These are phyloP conservation scores for Hansenula sp. DNA, from an alignment of 1,139 yeast species.

Conservation along the genomic window DNA sequence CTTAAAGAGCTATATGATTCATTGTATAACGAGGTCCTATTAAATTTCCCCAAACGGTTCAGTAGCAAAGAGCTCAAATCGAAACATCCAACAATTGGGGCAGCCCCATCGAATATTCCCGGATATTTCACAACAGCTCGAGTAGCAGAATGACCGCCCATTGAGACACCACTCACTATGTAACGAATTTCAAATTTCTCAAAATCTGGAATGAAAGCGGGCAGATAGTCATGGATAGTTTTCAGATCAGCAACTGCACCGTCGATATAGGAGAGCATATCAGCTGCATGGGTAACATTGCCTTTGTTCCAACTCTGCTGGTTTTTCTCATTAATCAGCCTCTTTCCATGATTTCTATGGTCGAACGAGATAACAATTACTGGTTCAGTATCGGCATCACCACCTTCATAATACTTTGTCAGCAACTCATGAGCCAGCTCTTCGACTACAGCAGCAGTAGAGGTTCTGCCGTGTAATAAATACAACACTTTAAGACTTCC, in stretches of 20 bases:
- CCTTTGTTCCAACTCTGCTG: slow-evolving; percentile 46
- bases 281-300: slow-evolving; percentile 48
- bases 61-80: slow-evolving; percentile 42
- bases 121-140: slow-evolving; percentile 42
- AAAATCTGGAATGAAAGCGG: slow-evolving; percentile 37
- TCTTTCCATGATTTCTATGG: slow-evolving; percentile 56
- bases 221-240: slow-evolving; percentile 45
- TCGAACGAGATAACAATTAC: slow-evolving; percentile 55
- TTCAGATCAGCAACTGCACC: slow-evolving; percentile 48
- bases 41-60: slow-evolving; percentile 31
- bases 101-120: slow-evolving; percentile 33
- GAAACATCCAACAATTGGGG: slow-evolving; percentile 46
- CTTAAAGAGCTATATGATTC: slow-evolving; percentile 1
- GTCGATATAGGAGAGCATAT: slow-evolving; percentile 49
- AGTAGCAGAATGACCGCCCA: slow-evolving; percentile 60
- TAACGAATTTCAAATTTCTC: slow-evolving; percentile 28
- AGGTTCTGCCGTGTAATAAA: slow-evolving; percentile 11
- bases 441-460: background rate
- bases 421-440: slow-evolving; percentile 1
- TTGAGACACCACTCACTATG: slow-evolving; percentile 50
- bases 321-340: slow-evolving; percentile 33
- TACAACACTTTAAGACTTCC: slow-evolving; percentile 6
- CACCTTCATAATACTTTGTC: background rate
- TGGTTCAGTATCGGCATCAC: slow-evolving; percentile 7
- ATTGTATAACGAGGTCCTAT: background rate